Base-by-base conservation (phyloP, 2,329 filamentous ascomycete genomes). In the Penicillium sp. region DNA sequence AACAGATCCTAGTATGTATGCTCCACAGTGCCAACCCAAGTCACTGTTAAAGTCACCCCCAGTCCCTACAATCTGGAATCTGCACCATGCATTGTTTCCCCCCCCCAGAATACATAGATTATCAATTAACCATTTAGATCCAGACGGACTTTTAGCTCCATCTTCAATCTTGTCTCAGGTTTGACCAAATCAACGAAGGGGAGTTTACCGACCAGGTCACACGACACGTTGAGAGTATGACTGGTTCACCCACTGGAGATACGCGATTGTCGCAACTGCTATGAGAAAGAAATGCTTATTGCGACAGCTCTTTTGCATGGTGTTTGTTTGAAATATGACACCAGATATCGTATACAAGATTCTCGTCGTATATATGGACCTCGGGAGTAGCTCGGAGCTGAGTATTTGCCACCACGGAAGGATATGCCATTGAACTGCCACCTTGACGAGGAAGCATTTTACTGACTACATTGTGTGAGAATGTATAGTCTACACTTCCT, bases 121-220 rank as follows among this genome's bases (percentile, higher is more conserved):
- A 29, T 21, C 17, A 36, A 36, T 42, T 31, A 3, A 23, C 6
- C 19, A 53, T 52, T 41, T 36, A 53, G 41, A 56, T 45, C 31
- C 17, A 53, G 25, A 12, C 33, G n/a, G 8, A 39, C 31, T 25
- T 38, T n/a, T 38, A 13, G 53, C 7, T 47, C 39, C 27, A 17
- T 45, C 39, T 8, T 9, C 41, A 53, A 56, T 45, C 4, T 21
- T 56, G 48, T 56, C 54, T 56, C 27, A 35, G 41, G 19, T 39
- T 44, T 35, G 41, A 21, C 17, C 19, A 41, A 47, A 53, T 33
- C 21, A 27, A 19, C 5, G 10, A 50, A 52, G 33, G 35, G 39
- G 48, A 45, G 53, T 53, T 47, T 52, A 33, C 41, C 48, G 17
- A 53, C 33, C 25, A 39, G 15, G 41, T 56, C 54, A 53, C 54